Evolutionary conservation across 2,329 filamentous ascomycete species (phyloP), one percentile per base, ranked within the genome.

Genomic region (Colletotrichum somersetense): DNA sequence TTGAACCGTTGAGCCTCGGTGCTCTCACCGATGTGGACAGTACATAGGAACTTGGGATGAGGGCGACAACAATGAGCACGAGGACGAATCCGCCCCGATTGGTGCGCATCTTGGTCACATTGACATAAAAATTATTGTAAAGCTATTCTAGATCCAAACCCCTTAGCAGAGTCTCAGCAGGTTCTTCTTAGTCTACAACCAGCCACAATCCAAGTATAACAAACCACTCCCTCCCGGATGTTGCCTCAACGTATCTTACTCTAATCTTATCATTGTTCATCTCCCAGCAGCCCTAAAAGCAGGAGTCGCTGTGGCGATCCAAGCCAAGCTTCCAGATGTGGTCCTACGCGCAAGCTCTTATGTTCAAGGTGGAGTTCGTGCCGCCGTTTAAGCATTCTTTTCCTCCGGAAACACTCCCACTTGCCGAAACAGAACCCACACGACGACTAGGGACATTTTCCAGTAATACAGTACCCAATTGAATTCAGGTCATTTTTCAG

Each of bases 301-400:
- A 50, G 44, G 46, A 7, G 20, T 42, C 35, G 52, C 53, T 59
- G 65, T 20, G 10, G 42, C 26, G 14, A 18, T 38, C 26, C 44
- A 63, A 30, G 40, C 58, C 10, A 33, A 59, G 44, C 26, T 59
- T 40, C 52, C 53, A 40, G 38, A 53, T 44, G 53, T 59, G 58
- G 38, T 46, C 58, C 38, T 68, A 68, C 65, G 33, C 65, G 65
- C 69, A 63, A 72, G 69, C 69, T 56, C 42, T 64, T 63, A 46
- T 46, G 52, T 23, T 26, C 35, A 64, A 0, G 5, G 58, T 55
- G 65, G 69, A 58, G 66, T 26, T 46, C 52, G 68, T 1, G 23
- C 53, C 38, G 65, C 46, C 38, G 58, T 63, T 62, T 56, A 68
- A 72, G 58, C 44, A 65, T 68, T 65, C 58, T 62, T 71, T 71